phyloP scores from a whole-genome alignment of 164 flowering plant species.

The Magnolia changhungtana region DNA sequence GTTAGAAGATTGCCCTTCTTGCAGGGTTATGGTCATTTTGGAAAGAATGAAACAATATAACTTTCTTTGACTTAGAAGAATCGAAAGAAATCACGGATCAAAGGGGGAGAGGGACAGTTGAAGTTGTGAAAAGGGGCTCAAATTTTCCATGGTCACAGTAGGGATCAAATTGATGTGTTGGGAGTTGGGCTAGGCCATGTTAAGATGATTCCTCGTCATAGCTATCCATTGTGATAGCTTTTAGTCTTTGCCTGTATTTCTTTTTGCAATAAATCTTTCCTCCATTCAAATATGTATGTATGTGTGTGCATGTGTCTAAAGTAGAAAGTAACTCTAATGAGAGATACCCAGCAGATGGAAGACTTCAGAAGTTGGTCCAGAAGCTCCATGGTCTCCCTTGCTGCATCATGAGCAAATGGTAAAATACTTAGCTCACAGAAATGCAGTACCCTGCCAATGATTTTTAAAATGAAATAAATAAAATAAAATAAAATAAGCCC shows the following conservation, averaged over 20 bases:
- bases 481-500: neutral
- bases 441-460: neutral
- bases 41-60: neutral
- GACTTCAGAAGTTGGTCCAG: conserved; percentile 35
- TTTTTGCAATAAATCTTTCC: no score
- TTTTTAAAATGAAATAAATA: neutral
- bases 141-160: neutral
- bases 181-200: neutral
- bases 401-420: conserved; percentile 34
- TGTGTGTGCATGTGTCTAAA: neutral
- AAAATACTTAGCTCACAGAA: neutral
- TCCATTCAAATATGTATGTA: no score
- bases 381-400: conserved; percentile 33
- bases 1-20: neutral
- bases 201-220: no score
- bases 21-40: neutral
- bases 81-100: neutral
- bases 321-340: neutral
- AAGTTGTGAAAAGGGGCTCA: neutral
- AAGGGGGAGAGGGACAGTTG: neutral
- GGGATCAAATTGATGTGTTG: neutral
- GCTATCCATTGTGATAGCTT: no score
- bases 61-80: neutral
- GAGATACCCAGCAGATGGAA: conserved; percentile 57
- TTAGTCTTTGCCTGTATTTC: no score